phyloP scores from a whole-genome alignment of 331 rosid genomes.

The Arachis monticola region DNA sequence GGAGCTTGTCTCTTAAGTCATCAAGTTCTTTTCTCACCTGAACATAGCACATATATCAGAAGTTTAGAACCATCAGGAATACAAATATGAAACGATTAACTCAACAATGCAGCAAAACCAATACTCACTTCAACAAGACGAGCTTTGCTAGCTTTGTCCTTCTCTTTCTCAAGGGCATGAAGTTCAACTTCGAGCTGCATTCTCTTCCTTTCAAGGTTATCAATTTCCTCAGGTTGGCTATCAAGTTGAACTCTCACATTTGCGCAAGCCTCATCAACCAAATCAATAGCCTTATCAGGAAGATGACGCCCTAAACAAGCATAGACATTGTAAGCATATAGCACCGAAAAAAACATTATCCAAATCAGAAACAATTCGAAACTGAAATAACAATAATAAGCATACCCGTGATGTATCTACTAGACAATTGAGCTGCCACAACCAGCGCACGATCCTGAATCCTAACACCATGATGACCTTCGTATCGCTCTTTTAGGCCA shows the following conservation, averaged over 20 bases:
- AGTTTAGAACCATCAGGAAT: not conserved
- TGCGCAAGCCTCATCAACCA: conserved; percentile 83
- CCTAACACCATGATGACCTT: conserved; percentile 91
- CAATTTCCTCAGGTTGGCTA: conserved; percentile 89
- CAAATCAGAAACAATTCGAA: not conserved
- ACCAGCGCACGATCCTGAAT: conserved; percentile 88
- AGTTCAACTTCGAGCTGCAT: conserved; percentile 78
- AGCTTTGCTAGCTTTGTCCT: conserved; percentile 84
- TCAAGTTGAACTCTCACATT: conserved; percentile 84
- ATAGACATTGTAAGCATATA: not conserved
- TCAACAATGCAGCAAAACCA: not conserved
- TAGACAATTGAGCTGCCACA: conserved; percentile 83
- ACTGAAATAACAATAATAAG: not conserved
- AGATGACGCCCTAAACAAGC: conserved; percentile 76
- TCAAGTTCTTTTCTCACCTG: conserved; percentile 85
- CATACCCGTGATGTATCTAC: conserved; percentile 83
- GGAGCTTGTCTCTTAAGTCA: conserved; percentile 89
- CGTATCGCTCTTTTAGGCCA: conserved; percentile 81
- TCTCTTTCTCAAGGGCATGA: conserved; percentile 79
- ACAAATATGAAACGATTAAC: not conserved
- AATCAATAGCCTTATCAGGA: conserved; percentile 93
- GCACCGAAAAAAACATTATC: not conserved
- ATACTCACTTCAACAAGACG: conserved; percentile 73
- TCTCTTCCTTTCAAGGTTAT: conserved; percentile 67
- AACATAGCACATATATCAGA: not conserved